Conservation (phyloP, 768 basidiomycete genomes). For the Boletales sp. region DNA sequence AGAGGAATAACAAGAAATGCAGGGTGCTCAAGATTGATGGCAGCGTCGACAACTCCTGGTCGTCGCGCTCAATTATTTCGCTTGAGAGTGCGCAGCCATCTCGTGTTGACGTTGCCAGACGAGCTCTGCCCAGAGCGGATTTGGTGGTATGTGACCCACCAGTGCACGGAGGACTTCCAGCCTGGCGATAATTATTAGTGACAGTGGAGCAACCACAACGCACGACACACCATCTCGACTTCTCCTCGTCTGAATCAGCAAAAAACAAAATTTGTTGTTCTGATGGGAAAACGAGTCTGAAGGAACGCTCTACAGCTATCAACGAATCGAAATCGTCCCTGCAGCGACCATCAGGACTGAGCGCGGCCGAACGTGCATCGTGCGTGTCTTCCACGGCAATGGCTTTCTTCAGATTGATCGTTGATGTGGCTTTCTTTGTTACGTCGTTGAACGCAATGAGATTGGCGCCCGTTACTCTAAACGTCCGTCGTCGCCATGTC, state of each 20-base stretch:
- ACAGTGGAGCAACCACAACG: neutral
- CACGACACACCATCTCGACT: slow-evolving; percentile 69
- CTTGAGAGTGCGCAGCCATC: slow-evolving; percentile 17
- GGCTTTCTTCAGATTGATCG: slow-evolving; percentile 89
- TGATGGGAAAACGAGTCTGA: slow-evolving; percentile 75
- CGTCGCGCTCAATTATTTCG: neutral
- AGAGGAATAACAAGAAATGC: slow-evolving; percentile 7
- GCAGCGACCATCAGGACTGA: slow-evolving; percentile 43
- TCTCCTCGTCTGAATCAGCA: slow-evolving; percentile 88
- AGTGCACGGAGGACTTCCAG: slow-evolving; percentile 79
- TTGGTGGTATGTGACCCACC: slow-evolving; percentile 86
- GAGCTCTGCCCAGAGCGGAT: slow-evolving; percentile 91
- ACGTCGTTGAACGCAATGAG: slow-evolving; percentile 90
- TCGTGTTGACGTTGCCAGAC: slow-evolving; percentile 78
- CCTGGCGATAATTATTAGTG: slow-evolving; percentile 43
- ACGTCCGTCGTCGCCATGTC: slow-evolving; percentile 80
- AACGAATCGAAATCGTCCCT: slow-evolving; percentile 59
- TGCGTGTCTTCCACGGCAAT: slow-evolving; percentile 74
- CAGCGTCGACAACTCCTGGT: too few species aligned
- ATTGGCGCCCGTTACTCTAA: slow-evolving; percentile 82
- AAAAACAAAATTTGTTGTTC: slow-evolving; percentile 85
- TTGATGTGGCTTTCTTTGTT: slow-evolving; percentile 84
- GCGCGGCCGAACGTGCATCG: slow-evolving; percentile 44
- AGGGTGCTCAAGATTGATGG: neutral
- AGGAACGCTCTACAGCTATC: slow-evolving; percentile 76